Evolutionary conservation across 2,329 filamentous ascomycete genomes (phyloP).

Genomic region (Malbranchea cinnamomea): DNA sequence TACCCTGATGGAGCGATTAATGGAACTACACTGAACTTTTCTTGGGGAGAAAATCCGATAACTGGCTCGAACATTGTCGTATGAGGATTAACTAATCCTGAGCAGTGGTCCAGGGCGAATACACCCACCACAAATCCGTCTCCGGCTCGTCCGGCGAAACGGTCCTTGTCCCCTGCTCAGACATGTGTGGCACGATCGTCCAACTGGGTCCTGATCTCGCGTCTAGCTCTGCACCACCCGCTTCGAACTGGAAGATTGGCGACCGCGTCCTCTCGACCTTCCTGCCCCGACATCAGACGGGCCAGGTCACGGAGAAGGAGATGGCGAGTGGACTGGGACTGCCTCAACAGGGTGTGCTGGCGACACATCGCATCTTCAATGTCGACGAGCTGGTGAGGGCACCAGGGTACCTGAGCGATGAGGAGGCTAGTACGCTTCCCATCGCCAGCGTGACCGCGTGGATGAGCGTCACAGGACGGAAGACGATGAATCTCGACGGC

Average conservation of each 20-base stretch:
- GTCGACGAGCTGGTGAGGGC: conserved; percentile 26
- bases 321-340: conserved; percentile 45
- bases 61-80: too few relatives aligned
- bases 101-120: conserved; percentile 49
- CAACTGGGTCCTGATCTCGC: conserved; percentile 34
- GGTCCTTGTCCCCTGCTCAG: conserved; percentile 49
- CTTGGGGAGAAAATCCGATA: too few relatives aligned
- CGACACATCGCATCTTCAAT: conserved; percentile 30
- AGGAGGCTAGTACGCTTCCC: conserved; percentile 27
- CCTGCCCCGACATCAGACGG: conserved; percentile 36
- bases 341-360: conserved; percentile 36
- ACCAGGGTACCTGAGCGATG: conserved; percentile 22
- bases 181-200: conserved; percentile 52
- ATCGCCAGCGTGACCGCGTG: conserved; percentile 37
- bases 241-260: conserved; percentile 37
- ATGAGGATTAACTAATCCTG: neutral
- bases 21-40: too few relatives aligned
- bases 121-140: conserved; percentile 48
- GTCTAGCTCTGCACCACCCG: too few relatives aligned
- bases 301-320: conserved; percentile 42
- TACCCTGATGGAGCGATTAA: too few relatives aligned
- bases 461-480: conserved; percentile 33
- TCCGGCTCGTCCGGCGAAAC: conserved; percentile 21
- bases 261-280: conserved; percentile 56
- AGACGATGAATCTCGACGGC: conserved; percentile 28